Conservation (phyloP, 1,139 yeast species). For the Geotrichum restrictum region DNA sequence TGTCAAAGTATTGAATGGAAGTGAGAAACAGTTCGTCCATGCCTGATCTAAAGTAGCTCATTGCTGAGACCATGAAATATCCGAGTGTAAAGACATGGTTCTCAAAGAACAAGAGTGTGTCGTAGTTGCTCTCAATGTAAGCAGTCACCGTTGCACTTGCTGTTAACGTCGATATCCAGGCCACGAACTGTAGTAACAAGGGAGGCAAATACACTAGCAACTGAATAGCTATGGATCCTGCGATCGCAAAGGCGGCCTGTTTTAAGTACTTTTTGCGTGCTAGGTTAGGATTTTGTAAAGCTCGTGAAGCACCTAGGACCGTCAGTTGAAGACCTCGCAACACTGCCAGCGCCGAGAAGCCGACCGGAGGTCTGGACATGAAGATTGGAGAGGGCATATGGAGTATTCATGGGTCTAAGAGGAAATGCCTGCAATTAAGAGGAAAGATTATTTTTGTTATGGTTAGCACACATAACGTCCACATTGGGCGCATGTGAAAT, state of each 20-base stretch:
- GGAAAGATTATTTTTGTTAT: too few species aligned
- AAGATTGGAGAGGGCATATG: constrained; percentile 46
- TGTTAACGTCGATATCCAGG: constrained; percentile 20
- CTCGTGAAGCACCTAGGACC: constrained; percentile 47
- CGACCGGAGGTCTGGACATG: constrained; percentile 48
- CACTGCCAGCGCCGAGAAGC: constrained; percentile 48
- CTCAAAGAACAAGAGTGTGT: constrained; percentile 38
- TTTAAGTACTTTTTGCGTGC: constrained; percentile 38
- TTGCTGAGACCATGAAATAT: constrained; percentile 43
- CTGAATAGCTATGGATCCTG: constrained; percentile 42
- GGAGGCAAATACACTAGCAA: constrained; percentile 41
- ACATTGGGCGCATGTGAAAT: too few species aligned
- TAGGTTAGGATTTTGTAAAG: constrained; percentile 46
- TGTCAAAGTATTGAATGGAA: constrained; percentile 45
- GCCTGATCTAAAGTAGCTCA: constrained; percentile 41
- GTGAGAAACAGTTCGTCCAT: constrained; percentile 42
- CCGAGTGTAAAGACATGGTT: constrained; percentile 44
- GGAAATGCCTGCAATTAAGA: background rate
- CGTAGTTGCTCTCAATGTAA: constrained; percentile 26
- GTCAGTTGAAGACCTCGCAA: constrained; percentile 57
- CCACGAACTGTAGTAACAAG: constrained; percentile 23
- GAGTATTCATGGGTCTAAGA: too few species aligned
- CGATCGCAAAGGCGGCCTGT: constrained; percentile 40
- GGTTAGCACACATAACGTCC: too few species aligned
- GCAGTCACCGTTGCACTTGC: background rate